These are phyloP conservation scores for Phoma sp. DNA, from an alignment of 2,329 filamentous ascomycete genomes.

Conservation along the genomic window DNA sequence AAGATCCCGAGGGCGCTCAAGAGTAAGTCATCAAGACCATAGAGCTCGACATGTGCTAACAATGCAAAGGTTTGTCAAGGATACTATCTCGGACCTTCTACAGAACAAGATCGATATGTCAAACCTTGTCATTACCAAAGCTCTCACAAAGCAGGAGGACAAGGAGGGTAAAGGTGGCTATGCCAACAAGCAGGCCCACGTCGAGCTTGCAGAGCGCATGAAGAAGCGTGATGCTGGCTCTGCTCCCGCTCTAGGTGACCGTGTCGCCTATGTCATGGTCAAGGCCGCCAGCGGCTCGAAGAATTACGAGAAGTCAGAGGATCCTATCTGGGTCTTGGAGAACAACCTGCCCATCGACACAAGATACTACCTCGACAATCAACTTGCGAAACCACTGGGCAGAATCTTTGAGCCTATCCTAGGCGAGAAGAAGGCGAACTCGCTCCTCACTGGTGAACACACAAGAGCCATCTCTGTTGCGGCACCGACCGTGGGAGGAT, in stretches of 20 bases:
- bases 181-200: conserved; percentile 90
- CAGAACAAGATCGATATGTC: conserved; percentile 99
- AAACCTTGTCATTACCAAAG: conserved; percentile 98
- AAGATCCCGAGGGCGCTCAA: conserved; percentile 87
- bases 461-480: conserved; percentile 94
- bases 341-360: conserved; percentile 98
- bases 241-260: conserved; percentile 88
- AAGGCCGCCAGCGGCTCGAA: conserved; percentile 88
- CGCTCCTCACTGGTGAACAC: conserved; percentile 88
- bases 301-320: conserved; percentile 96
- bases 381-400: conserved; percentile 89
- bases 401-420: conserved; percentile 98
- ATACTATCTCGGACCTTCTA: conserved; percentile 90
- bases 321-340: conserved; percentile 95
- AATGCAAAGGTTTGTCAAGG: conserved; percentile 81
- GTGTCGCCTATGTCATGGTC: conserved; percentile 97
- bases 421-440: conserved; percentile 87
- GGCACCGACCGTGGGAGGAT: conserved; percentile 84
- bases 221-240: conserved; percentile 95
- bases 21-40: conserved; percentile 66
- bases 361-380: conserved; percentile 98
- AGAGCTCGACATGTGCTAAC: background rate
- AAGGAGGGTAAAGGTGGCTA: conserved; percentile 60
- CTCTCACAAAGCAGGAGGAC: conserved; percentile 72
- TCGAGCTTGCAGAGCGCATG: conserved; percentile 95